A percentile compares a stretch with the other conserved stretches of the same genome.
phyloP scores from a whole-genome alignment of 768 basidiomycete genomes.

The Russula abietina region DNA sequence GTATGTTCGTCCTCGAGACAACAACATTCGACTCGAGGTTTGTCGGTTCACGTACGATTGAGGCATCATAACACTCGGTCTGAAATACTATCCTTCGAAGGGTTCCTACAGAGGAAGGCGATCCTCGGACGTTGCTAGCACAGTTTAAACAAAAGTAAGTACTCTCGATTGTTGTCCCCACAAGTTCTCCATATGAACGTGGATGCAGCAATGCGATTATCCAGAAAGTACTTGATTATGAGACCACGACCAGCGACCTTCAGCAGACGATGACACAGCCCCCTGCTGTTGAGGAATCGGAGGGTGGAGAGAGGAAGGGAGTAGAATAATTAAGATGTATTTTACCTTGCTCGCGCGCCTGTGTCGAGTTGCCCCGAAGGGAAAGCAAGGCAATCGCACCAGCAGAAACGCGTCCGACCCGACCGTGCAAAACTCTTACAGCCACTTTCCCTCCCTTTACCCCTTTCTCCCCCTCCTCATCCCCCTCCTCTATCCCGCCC shows the following conservation, averaged over 20 bases:
- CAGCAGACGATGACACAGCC: slow-evolving; percentile 3
- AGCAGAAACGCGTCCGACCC: slow-evolving; percentile 22
- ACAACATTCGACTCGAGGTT: slow-evolving; percentile 47
- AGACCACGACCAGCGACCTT: not conserved
- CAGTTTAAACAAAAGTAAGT: slow-evolving; percentile 65
- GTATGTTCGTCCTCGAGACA: slow-evolving; percentile 74
- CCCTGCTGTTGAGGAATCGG: not conserved
- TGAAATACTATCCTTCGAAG: slow-evolving; percentile 1
- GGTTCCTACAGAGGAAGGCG: slow-evolving; percentile 35
- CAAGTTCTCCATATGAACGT: slow-evolving; percentile 9
- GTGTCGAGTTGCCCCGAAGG: not conserved
- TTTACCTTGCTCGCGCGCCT: not conserved
- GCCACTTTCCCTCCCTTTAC: slow-evolving; percentile 25
- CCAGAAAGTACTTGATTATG: slow-evolving; percentile 51
- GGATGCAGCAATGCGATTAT: slow-evolving; percentile 45
- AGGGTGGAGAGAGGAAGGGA: not conserved
- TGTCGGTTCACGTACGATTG: not conserved
- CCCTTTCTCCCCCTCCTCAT: slow-evolving; percentile 24
- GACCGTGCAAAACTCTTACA: slow-evolving; percentile 16
- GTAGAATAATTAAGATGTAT: not conserved
- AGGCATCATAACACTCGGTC: not conserved
- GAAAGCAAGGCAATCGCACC: not conserved
- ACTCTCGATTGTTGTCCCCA: not conserved
- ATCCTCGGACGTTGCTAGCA: slow-evolving; percentile 46
- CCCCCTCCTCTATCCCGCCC: slow-evolving; percentile 21